phyloP scores from a whole-genome alignment of 176 grass and related monocot species.

The Bothriochloa decipiens region DNA sequence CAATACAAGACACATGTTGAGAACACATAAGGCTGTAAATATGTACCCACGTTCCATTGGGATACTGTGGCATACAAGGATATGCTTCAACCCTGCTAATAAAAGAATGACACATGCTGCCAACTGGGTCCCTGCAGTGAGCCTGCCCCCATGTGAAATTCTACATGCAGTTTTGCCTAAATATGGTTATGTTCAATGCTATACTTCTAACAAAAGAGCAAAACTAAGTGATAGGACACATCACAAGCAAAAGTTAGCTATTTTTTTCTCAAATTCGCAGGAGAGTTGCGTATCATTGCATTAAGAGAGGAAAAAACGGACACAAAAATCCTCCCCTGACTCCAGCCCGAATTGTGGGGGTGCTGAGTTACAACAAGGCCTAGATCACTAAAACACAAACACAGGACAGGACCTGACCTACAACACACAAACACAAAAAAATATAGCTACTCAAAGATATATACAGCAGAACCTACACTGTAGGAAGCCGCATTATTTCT shows the following conservation, averaged over 20 bases:
- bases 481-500: not conserved
- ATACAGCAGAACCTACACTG: not conserved
- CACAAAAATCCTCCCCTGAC: no score
- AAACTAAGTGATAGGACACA: not conserved
- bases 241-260: not conserved
- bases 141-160: not conserved
- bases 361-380: no score
- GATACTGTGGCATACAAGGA: not conserved
- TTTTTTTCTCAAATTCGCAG: no score
- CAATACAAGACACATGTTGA: not conserved
- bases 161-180: not conserved
- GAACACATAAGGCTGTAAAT: not conserved
- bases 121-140: not conserved
- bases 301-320: no score
- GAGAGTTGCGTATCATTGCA: no score
- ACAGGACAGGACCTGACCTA: no score
- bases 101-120: not conserved
- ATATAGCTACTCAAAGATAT: not conserved
- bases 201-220: not conserved
- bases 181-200: no score
- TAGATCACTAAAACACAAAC: no score
- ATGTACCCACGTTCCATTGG: not conserved
- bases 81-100: not conserved
- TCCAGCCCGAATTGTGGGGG: no score
- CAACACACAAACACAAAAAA: no score